Evolutionary conservation across 768 basidiomycete genomes (phyloP).

Genomic region (Zangia roseola): DNA sequence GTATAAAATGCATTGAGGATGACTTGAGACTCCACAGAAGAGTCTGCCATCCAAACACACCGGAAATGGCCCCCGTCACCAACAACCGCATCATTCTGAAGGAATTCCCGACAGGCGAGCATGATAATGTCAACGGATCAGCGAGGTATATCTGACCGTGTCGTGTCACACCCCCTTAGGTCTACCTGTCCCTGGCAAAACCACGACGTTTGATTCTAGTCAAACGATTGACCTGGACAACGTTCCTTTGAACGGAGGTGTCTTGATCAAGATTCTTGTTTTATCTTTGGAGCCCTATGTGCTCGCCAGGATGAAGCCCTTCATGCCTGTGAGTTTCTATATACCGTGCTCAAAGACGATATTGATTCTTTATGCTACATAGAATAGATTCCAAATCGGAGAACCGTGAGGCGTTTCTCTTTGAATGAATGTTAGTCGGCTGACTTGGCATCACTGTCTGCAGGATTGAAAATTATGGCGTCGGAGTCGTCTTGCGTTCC

Average conservation of each 20-base stretch:
- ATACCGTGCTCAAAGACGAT: too few species aligned
- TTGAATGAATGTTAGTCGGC: too few species aligned
- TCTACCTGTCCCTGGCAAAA: not conserved
- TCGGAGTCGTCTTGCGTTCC: constrained; percentile 30
- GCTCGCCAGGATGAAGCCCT: not conserved
- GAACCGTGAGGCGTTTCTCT: not conserved
- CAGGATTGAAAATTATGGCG: constrained; percentile 37
- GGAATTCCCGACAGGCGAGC: not conserved
- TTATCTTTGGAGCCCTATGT: not conserved
- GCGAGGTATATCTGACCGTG: too few species aligned
- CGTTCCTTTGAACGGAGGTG: not conserved
- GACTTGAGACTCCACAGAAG: too few species aligned
- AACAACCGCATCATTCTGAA: not conserved
- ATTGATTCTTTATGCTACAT: not conserved
- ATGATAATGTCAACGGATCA: too few species aligned
- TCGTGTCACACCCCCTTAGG: too few species aligned
- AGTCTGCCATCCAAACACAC: too few species aligned
- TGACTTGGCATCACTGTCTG: too few species aligned
- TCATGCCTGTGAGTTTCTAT: too few species aligned
- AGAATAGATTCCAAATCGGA: constrained; percentile 2
- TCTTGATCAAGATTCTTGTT: not conserved
- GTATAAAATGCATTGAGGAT: too few species aligned
- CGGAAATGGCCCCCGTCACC: not conserved
- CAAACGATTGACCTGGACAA: not conserved
- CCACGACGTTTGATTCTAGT: not conserved